Evolutionary conservation across 2,329 filamentous ascomycete species (phyloP), one percentile per base, ranked within the genome.

Genomic region (Plenodomus biglobosus): DNA sequence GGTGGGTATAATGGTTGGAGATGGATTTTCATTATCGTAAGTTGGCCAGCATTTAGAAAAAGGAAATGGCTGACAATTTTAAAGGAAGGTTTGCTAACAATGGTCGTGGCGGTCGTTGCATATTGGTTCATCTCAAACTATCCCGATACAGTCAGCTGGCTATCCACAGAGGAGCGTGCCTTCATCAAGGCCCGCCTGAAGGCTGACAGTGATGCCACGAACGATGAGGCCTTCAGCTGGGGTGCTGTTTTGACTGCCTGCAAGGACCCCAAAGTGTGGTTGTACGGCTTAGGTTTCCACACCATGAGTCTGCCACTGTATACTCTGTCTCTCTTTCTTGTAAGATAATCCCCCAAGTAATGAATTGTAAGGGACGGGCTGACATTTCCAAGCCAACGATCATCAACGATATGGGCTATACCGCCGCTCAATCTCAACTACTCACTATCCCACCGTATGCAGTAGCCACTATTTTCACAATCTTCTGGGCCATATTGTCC

Each of bases 261-360:
- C 35, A 81, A 77, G 43, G 69, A 72, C 27, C 40, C 64, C 34
- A 71, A 72, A 40, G 54, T 67, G 5, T 71, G 68, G 69, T 76
- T 91, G 0, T 91, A 91, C 55, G 85, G 85, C 0, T 66, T 88
- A 0, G 81, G 79, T 0, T 90, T 88, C 58, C 86, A 90, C 64
- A 88, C 85, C 4, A 84, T 90, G 77, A 86, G 83, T 47, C 69
- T 91, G 7, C 70, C 70, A 0, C 47, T 73, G 1, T 73, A 72
- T 44, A 72, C 69, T 0, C 44, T 73, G 10, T 72, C 69, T 15
- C 56, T 73, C 2, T 73, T 73, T 37, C 39, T 73, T 34, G 68
- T 70, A 58, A 46, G 77, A n/a, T 66, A 16, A 16, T 13, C n/a
- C 13, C 19, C 8, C 19, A 11, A 6, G n/a, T 15, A 22, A 21